phyloP scores from a whole-genome alignment of 805 yeast genomes.

The Wickerhamiella occidentalis region DNA sequence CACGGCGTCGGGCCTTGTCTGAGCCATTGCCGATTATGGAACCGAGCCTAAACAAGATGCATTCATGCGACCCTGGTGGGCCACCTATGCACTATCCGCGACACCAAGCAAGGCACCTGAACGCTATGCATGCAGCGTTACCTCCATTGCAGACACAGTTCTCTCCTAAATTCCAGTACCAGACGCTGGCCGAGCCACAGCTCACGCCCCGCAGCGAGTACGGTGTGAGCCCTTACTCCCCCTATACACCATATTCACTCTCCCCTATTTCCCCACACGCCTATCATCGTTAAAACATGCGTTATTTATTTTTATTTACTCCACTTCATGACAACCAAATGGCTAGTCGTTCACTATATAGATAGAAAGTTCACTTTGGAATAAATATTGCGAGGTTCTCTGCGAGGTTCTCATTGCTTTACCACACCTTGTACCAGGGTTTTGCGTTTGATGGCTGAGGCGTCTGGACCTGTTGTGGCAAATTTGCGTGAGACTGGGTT shows the following conservation, averaged over 20 bases:
- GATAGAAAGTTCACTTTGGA: not conserved
- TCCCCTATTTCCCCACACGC: not conserved
- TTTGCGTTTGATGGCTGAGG: not conserved
- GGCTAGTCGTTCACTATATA: not conserved
- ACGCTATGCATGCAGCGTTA: slow-evolving; percentile 9
- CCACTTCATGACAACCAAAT: not conserved
- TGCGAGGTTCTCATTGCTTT: too few species aligned
- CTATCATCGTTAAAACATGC: not conserved
- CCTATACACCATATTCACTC: not conserved
- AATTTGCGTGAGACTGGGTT: not conserved
- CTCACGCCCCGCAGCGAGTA: not conserved
- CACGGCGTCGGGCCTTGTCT: slow-evolving; percentile 2
- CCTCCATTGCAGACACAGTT: slow-evolving; percentile 6
- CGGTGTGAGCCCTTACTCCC: not conserved
- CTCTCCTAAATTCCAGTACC: not conserved
- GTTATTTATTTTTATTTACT: not conserved
- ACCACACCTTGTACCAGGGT: slow-evolving; percentile 9
- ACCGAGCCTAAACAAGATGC: slow-evolving; percentile 3
- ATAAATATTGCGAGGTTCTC: too few species aligned
- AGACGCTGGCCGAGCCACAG: not conserved
- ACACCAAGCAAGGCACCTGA: not conserved
- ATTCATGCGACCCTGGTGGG: not conserved
- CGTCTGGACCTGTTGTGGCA: not conserved
- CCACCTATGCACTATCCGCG: slow-evolving; percentile 1
- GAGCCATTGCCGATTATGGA: slow-evolving; percentile 7